Percentiles rank a stretch among this genome's conserved stretches.
Conservation (phyloP, 169 alveolate species). For the Plasmodium billcollinsi region DNA sequence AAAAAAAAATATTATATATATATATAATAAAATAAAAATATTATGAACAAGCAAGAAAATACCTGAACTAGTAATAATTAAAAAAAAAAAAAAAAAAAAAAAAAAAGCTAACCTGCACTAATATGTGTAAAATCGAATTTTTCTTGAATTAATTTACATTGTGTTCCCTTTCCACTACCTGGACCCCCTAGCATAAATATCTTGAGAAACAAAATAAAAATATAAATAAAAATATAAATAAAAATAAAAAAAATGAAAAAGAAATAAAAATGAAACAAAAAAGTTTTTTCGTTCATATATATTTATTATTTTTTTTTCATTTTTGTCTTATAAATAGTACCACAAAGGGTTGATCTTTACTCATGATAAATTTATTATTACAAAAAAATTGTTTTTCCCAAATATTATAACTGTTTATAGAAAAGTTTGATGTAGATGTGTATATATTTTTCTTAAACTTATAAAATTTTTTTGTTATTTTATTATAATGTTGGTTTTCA, state of each 20-base stretch:
- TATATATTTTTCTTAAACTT: slow-evolving; percentile 10
- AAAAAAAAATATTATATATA: not conserved
- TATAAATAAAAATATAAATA: not conserved
- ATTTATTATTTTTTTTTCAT: not conserved
- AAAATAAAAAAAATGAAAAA: too few relatives aligned
- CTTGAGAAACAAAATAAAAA: slow-evolving; percentile 25
- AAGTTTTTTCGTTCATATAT: not conserved
- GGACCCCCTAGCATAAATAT: slow-evolving; percentile 90
- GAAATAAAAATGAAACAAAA: not conserved
- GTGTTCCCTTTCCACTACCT: slow-evolving; percentile 92
- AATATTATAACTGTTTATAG: too few relatives aligned
- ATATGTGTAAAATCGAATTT: slow-evolving; percentile 90
- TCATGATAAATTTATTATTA: slow-evolving; percentile 48
- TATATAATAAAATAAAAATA: too few relatives aligned
- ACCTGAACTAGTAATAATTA: not conserved
- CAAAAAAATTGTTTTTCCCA: slow-evolving; percentile 36
- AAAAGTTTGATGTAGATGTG: not conserved
- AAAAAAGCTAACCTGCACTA: slow-evolving; percentile 91
- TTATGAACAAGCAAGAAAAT: not conserved
- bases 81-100: not conserved
- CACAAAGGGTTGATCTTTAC: slow-evolving; percentile 69
- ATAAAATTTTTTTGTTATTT: slow-evolving; percentile 9
- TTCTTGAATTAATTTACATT: slow-evolving; percentile 83
- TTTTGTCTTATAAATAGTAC: slow-evolving; percentile 16
- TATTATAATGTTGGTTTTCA: not conserved